Conservation (phyloP, 1,284 basidiomycete genomes). For the Vanrija sp. region DNA sequence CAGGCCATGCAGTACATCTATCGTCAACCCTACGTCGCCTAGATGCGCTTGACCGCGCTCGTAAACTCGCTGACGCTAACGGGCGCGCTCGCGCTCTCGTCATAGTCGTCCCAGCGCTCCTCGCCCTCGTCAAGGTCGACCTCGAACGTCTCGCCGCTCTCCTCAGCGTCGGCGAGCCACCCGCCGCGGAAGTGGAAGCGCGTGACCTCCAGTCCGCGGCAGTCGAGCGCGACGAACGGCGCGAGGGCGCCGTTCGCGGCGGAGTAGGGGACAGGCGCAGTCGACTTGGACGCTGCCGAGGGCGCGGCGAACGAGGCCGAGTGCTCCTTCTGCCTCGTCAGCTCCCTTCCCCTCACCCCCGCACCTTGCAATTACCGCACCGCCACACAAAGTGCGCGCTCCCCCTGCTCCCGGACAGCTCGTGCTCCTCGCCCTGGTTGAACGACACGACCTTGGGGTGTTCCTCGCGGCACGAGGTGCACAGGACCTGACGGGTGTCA, state of each 20-base stretch:
- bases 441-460: conserved; percentile 47
- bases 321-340: conserved; percentile 41
- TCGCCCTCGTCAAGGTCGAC: conserved; percentile 46
- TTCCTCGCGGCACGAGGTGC: conserved; percentile 42
- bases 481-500: conserved; percentile 31
- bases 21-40: background rate
- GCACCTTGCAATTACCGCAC: conserved; percentile 47
- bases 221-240: conserved; percentile 46
- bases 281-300: conserved; percentile 31
- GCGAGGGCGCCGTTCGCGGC: conserved; percentile 20
- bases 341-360: conserved; percentile 5
- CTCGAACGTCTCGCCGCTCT: conserved; percentile 33
- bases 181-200: conserved; percentile 40
- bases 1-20: too few relatives aligned
- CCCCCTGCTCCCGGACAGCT: conserved; percentile 46
- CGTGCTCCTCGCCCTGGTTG: conserved; percentile 40
- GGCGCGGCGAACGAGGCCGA: conserved; percentile 43
- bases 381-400: conserved; percentile 48
- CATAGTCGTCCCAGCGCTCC: conserved; percentile 50
- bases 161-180: conserved; percentile 30
- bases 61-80: conserved; percentile 42
- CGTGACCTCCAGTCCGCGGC: conserved; percentile 47
- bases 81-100: conserved; percentile 38
- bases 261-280: conserved; percentile 33
- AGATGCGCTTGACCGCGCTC: conserved; percentile 34